Base-by-base conservation (phyloP, 2,329 filamentous ascomycete species). In the Colletotrichum theobromicola region DNA sequence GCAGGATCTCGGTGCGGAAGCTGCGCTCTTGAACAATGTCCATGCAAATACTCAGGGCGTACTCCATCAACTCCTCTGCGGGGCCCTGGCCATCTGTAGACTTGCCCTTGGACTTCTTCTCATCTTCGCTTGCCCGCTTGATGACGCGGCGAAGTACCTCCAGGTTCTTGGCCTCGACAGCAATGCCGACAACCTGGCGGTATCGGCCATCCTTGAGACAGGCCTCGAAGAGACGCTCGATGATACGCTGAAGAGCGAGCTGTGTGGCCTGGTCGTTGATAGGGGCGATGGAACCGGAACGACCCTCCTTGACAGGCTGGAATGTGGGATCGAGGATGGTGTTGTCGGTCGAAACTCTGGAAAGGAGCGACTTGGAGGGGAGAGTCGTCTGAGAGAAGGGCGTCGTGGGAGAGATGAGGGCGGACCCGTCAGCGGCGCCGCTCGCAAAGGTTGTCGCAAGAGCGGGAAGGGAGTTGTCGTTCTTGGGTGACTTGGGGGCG, bases 1-100 rank as follows among this genome's bases (percentile, higher is more conserved):
- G 93, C 74, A 99, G 86, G 67, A 99, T 98, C 87, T 97, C 88
- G 42, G 90, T 91, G 76, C 97, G 92, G 81, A 98, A 91, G 62
- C 93, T 93, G 67, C 96, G 92, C 86, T 99, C 97, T 85, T 98
- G 97, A 21, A 99, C 95, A 75, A 98, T 93, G 76, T 97, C 96
- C 95, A 99, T 98, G 88, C 96, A 98, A 78, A 99, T 97, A 78
- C 96, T 93, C 76, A 99, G 87, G 24, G 97, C 94, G 81, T 99
- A 99, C 79, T 99, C 97, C 93, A 99, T 97, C 72, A 99, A 86
- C 82, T 98, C 96, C 82, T 98, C 96, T 21, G 95, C 93, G 7
- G 85, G 66, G 10, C 87, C 85, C 26, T 87, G 86, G 21, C 84
- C 85, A 77, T 92, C 90, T 5, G 83, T 83, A 46, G 87, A 84